Evolutionary conservation across 2,329 filamentous ascomycete genomes (phyloP).

Genomic region (Colletotrichum horii): DNA sequence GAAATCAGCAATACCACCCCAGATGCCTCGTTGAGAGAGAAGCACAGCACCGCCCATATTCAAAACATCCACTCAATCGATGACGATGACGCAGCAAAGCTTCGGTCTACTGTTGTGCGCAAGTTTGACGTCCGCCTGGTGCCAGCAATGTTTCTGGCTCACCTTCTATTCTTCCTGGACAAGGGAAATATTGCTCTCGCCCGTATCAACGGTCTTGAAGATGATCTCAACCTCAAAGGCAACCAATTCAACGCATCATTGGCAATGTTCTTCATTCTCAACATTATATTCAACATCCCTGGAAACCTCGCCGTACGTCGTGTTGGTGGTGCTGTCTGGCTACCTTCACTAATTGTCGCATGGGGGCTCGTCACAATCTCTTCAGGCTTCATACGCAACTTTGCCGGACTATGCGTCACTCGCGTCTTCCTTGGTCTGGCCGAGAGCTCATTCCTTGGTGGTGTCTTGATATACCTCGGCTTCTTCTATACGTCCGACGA

Average conservation of each 20-base stretch:
- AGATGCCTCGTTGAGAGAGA: neutral
- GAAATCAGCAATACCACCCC: neutral
- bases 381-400: conserved; percentile 26
- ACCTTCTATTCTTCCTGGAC: conserved; percentile 23
- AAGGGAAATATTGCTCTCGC: conserved; percentile 22
- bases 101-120: neutral
- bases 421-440: conserved; percentile 26
- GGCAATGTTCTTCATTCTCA: conserved; percentile 26
- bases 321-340: conserved; percentile 24
- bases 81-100: neutral
- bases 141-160: conserved; percentile 12
- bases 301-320: conserved; percentile 26
- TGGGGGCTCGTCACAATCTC: conserved; percentile 27
- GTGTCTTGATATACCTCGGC: conserved; percentile 28
- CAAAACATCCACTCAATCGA: neutral
- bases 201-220: conserved; percentile 22
- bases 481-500: conserved; percentile 29
- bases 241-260: conserved; percentile 25
- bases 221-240: conserved; percentile 1
- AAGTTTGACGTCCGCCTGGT: conserved; percentile 20
- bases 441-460: conserved; percentile 27
- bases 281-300: conserved; percentile 28
- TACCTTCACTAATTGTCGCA: conserved; percentile 22
- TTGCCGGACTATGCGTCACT: conserved; percentile 24
- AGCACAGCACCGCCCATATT: neutral